Evolutionary conservation across 768 basidiomycete species (phyloP), one percentile per base, ranked within the genome.

Genomic region (Udeniomyces megalosporus): DNA sequence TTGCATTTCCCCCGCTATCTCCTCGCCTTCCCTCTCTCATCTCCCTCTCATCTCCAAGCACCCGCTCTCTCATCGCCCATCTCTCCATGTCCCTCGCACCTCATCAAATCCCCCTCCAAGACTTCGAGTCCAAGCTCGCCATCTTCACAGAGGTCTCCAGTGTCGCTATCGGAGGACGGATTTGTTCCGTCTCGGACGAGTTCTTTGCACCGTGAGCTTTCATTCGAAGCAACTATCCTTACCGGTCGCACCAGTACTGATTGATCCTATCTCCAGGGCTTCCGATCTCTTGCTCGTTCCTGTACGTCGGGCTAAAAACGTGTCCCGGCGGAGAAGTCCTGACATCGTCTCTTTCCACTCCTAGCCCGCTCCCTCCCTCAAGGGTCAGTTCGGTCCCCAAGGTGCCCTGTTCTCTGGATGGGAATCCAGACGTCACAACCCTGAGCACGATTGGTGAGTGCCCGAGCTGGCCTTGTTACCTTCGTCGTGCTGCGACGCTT

Each of bases 381-480:
- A 92, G 73, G 95, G 95, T n/a, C 88, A 91, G 68, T 99, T 91
- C 68, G 93, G 93, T 7, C 87, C 90, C 2, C 93, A 91, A 46
- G 95, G 95, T 26, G 93, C 93, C 0, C 74, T 96, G 26, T 97
- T 79, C 73, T 88, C 84, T 67, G 95, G 92, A 58, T 99, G 95
- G 95, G 95, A 99, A 73, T 80, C 79, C 29, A 77, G 90, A 46
- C 76, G 95, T 67, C 95, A 99, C 73, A 96, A 95, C 73, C 82
- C 85, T 1, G 70, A 78, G 1, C 81, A 83, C 69, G 95, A 99
- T 72, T 97, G 95, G 93, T 89, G 67, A 54, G 75, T 66, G 35
- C n/a, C n/a, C 60, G 2, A 51, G 35, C n/a, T 8, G 38, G 38
- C 38, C 10, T 17, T 8, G 10, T 42, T 42, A 8, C 8, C 38